A percentile compares a stretch with the other conserved stretches of the same genome.
These are phyloP conservation scores for Butyriboletus loyo DNA, from an alignment of 768 basidiomycete genomes.

Conservation along the genomic window DNA sequence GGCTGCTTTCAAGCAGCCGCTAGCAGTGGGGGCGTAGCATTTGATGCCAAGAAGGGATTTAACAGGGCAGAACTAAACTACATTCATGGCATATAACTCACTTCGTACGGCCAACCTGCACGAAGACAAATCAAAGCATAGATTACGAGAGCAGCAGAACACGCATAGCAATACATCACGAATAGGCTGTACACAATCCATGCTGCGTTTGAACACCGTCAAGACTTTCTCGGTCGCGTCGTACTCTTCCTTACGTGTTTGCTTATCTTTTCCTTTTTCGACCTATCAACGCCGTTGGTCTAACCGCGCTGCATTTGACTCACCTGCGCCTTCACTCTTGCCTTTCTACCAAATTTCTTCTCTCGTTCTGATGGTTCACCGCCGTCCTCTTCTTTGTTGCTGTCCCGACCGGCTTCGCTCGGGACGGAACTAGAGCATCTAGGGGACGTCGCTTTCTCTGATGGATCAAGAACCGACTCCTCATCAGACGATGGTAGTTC, in stretches of 20 bases:
- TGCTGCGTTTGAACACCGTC: constrained; percentile 3
- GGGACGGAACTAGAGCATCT: constrained; percentile 35
- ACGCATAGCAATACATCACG: constrained; percentile 15
- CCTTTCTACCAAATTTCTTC: constrained; percentile 38
- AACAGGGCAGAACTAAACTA: too few relatives aligned
- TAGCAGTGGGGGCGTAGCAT: too few relatives aligned
- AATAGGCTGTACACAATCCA: constrained; percentile 10
- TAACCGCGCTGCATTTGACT: constrained; percentile 1
- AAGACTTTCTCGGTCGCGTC: constrained; percentile 25
- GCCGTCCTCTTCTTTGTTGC: constrained; percentile 30
- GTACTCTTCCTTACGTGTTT: constrained; percentile 23
- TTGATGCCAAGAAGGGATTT: too few relatives aligned
- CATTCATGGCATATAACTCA: too few relatives aligned
- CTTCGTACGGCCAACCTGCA: neutral
- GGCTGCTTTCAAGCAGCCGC: too few relatives aligned
- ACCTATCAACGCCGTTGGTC: neutral
- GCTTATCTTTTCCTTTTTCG: constrained; percentile 31
- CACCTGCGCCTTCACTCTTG: constrained; percentile 41
- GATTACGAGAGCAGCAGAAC: constrained; percentile 5
- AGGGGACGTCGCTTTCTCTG: constrained; percentile 22
- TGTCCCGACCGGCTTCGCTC: constrained; percentile 33
- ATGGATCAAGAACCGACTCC: constrained; percentile 42
- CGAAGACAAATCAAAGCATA: constrained; percentile 2
- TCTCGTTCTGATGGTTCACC: constrained; percentile 29
- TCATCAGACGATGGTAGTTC: constrained; percentile 24